Evolutionary conservation across 306 rosid species (phyloP), one percentile per base, ranked within the genome.

Genomic region (Rosa rugosa): DNA sequence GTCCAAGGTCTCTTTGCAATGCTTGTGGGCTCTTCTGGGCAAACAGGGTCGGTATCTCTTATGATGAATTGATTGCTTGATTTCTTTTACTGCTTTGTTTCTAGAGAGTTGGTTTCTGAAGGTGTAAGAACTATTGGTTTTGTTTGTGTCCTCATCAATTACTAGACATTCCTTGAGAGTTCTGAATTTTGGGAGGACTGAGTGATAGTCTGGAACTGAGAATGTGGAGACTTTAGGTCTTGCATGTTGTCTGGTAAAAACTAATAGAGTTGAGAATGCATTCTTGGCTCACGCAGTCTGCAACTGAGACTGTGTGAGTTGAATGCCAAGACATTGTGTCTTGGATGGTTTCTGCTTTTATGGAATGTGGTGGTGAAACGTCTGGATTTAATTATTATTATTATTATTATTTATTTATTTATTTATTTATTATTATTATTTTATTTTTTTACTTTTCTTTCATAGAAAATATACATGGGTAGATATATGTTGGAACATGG

Each of bases 1-100:
- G 98, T 71, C 97, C 97, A 45, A 90, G 98, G 82, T 86, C 98
- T 75, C 97, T 94, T 47, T 94, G 98, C 90, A 94, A 94, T 73
- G 98, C 98, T 36, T 94, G 98, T 59, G 98, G 98, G 44, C 98
- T 94, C 8, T 92, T 94, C 75, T 94, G 98, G 98, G 90, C 98
- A 75, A 94, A 90, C 77, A 92, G 94, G 96, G 98, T 94, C 44
- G 57, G 91, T 92, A 73, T 85, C 79, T 51, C 57, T 84, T 80
- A 17, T 22, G 31, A 25, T 46, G 70, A 25, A 68, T 81, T 82
- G 5, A 42, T 77, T 36, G 23, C 79, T 60, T 25, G 17, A 73
- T 42, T 62, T 47, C 44, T 45, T 50, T 56, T 53, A 41, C 51
- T 62, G 34, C 36, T 69, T 38, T 22, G 31, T 36, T 17, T 40